phyloP scores from a whole-genome alignment of 768 basidiomycete species.

The Ephemerocybe angulata region DNA sequence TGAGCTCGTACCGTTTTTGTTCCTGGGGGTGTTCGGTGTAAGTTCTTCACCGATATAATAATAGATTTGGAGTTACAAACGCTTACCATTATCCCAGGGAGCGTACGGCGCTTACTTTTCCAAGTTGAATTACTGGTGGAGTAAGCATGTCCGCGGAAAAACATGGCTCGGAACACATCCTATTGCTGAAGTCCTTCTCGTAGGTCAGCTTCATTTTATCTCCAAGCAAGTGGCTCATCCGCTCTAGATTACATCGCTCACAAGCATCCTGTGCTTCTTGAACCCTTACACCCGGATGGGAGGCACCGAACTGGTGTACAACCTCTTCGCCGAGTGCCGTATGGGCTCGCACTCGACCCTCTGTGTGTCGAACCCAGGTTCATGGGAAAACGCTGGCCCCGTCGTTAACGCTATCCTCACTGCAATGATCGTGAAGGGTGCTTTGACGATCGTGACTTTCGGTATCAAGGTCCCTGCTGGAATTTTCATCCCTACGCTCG shows the following conservation, averaged over 20 bases:
- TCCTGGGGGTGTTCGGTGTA: conserved; percentile 89
- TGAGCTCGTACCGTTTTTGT: conserved; percentile 79
- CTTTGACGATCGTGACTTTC: conserved; percentile 83
- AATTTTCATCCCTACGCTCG: conserved; percentile 95
- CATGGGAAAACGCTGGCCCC: conserved; percentile 52
- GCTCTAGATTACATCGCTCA: conserved; percentile 69
- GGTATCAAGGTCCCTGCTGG: conserved; percentile 91
- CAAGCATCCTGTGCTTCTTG: conserved; percentile 74
- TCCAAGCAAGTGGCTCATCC: conserved; percentile 3
- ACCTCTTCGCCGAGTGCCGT: conserved; percentile 85
- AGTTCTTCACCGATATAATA: conserved; percentile 21
- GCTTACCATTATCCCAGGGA: conserved; percentile 48
- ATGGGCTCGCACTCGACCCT: conserved; percentile 57
- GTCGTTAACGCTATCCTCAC: conserved; percentile 64
- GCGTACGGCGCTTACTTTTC: conserved; percentile 93
- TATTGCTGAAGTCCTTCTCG: conserved; percentile 76
- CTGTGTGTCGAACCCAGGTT: conserved; percentile 64
- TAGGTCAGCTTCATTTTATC: conserved; percentile 32
- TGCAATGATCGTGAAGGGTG: conserved; percentile 79
- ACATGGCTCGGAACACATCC: conserved; percentile 83
- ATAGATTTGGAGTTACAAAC: background rate
- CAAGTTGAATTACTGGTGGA: conserved; percentile 88
- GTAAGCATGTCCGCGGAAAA: conserved; percentile 71
- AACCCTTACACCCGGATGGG: conserved; percentile 93
- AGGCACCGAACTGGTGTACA: conserved; percentile 92